These are phyloP conservation scores for Corinectria fuckeliana DNA, from an alignment of 2,329 filamentous ascomycete genomes.

Conservation along the genomic window DNA sequence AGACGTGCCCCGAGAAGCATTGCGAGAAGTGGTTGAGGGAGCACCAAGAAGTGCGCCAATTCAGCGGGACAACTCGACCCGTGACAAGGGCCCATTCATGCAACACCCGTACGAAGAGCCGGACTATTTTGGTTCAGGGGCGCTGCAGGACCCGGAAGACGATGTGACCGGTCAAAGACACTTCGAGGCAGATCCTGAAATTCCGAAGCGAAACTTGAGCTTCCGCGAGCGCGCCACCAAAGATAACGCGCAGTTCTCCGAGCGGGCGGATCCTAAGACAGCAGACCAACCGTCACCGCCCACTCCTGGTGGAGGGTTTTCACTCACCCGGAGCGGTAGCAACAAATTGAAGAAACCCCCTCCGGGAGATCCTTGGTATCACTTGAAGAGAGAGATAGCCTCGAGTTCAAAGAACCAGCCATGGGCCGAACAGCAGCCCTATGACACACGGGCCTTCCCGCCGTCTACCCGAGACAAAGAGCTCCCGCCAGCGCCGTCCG, in stretches of 20 bases:
- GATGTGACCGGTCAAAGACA: constrained; percentile 19
- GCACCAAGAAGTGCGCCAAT: constrained; percentile 18
- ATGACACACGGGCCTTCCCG: constrained; percentile 14
- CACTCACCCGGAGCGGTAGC: constrained; percentile 57
- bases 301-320: constrained; percentile 44
- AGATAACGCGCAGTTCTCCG: constrained; percentile 48
- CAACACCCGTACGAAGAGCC: constrained; percentile 31
- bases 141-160: constrained; percentile 31
- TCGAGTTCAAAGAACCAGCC: constrained; percentile 6
- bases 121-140: constrained; percentile 27
- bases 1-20: constrained; percentile 19
- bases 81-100: constrained; percentile 27
- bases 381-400: constrained; percentile 9
- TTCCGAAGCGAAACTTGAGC: constrained; percentile 63
- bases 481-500: constrained; percentile 40
- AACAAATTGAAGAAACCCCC: constrained; percentile 66
- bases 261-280: constrained; percentile 34
- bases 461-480: constrained; percentile 41
- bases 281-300: constrained; percentile 36
- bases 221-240: constrained; percentile 64
- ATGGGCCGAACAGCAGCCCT: not conserved
- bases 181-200: constrained; percentile 37
- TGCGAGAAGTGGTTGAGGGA: not conserved
- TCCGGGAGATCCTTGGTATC: constrained; percentile 57
- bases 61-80: constrained; percentile 26